A percentile compares a stretch with the other conserved stretches of the same genome.
These are phyloP conservation scores for Naematelia encephala DNA, from an alignment of 768 basidiomycete genomes.

Conservation along the genomic window DNA sequence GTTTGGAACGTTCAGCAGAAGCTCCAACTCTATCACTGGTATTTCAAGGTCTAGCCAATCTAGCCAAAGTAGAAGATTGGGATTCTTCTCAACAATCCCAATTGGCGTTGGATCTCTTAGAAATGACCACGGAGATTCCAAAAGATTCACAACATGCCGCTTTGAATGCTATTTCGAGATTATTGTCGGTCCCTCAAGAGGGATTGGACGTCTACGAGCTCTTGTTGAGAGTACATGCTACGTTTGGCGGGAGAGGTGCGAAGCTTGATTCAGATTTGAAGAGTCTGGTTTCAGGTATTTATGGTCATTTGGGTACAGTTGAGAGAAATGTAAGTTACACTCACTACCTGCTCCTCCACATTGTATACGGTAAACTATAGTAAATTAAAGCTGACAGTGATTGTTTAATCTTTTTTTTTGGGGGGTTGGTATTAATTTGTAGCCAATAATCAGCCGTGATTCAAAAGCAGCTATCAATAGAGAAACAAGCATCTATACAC, in stretches of 20 bases:
- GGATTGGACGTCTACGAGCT: slow-evolving; percentile 35
- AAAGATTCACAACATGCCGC: slow-evolving; percentile 44
- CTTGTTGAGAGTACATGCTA: slow-evolving; percentile 33
- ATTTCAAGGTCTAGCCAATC: slow-evolving; percentile 41
- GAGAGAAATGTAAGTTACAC: slow-evolving; percentile 38
- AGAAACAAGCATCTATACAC: slow-evolving; percentile 28
- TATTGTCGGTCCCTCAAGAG: slow-evolving; percentile 33
- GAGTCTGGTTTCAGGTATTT: slow-evolving; percentile 34
- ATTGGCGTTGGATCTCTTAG: slow-evolving; percentile 33
- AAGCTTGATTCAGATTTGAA: slow-evolving; percentile 36
- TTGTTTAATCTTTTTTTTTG: background rate
- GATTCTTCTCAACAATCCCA: slow-evolving; percentile 23
- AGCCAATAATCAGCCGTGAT: slow-evolving; percentile 18
- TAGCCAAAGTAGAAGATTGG: slow-evolving; percentile 38
- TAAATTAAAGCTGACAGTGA: too few species aligned
- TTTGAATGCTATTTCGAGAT: slow-evolving; percentile 36
- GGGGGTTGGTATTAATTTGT: background rate
- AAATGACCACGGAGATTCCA: slow-evolving; percentile 39
- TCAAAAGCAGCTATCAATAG: slow-evolving; percentile 43
- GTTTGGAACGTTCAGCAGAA: slow-evolving; percentile 24
- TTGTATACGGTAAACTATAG: too few species aligned
- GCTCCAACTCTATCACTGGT: slow-evolving; percentile 30
- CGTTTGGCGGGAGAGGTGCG: slow-evolving; percentile 22
- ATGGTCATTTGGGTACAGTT: slow-evolving; percentile 43
- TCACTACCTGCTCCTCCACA: background rate